Evolutionary conservation across 768 basidiomycete species (phyloP).

Genomic region (Mycena venus): DNA sequence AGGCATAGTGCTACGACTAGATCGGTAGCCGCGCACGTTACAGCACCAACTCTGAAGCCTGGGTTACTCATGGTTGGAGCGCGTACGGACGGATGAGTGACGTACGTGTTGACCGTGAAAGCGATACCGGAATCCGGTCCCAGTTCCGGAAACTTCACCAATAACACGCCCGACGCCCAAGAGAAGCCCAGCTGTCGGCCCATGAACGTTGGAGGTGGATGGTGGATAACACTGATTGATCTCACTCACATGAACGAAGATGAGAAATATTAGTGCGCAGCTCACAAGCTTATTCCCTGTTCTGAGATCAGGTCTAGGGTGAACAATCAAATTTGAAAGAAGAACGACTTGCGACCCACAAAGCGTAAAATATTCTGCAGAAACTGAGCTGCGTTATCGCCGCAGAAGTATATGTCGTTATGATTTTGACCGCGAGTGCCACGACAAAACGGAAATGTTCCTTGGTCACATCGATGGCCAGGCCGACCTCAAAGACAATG

Average conservation of each 20-base stretch:
- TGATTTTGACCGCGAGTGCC: neutral
- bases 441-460: neutral
- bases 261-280: neutral
- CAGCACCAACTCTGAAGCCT: neutral
- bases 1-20: neutral
- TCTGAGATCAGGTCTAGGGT: neutral
- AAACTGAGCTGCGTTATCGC: neutral
- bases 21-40: neutral
- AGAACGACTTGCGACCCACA: neutral
- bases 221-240: neutral
- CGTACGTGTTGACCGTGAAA: neutral
- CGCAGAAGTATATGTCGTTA: neutral
- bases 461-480: neutral
- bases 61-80: neutral
- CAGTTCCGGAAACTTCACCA: neutral
- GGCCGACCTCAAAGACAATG: neutral
- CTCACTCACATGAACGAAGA: neutral
- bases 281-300: neutral
- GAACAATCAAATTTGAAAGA: neutral
- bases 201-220: neutral
- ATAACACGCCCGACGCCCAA: neutral
- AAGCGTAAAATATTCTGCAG: neutral
- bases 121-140: neutral
- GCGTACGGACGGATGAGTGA: neutral
- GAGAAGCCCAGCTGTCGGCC: neutral